These are phyloP conservation scores for Pachyrhizus erosus DNA, from an alignment of 306 rosid species.

Conservation along the genomic window DNA sequence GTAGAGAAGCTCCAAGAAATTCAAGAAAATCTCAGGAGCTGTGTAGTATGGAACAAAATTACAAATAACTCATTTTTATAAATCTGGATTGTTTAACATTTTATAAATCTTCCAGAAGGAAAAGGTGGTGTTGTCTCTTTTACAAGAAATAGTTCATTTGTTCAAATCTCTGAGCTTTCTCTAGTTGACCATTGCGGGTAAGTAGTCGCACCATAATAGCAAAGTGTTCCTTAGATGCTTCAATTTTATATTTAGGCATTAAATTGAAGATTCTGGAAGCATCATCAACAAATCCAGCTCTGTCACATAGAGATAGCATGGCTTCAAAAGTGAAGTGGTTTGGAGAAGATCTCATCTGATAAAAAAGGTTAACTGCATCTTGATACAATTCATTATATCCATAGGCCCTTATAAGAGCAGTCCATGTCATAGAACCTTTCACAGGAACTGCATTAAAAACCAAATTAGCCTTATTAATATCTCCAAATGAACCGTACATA, in stretches of 20 bases:
- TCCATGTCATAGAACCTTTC: conserved; percentile 85
- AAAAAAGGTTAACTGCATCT: conserved; percentile 64
- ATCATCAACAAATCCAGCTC: conserved; percentile 71
- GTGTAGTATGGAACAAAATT: neutral
- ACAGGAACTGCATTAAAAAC: conserved; percentile 61
- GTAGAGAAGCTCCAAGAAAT: neutral
- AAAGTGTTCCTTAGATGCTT: conserved; percentile 62
- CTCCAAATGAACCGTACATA: conserved; percentile 71
- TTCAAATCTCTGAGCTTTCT: conserved; percentile 66
- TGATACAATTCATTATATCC: conserved; percentile 56
- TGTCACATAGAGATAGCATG: conserved; percentile 67
- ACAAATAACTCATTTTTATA: too few species aligned
- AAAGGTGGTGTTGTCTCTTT: conserved; percentile 5
- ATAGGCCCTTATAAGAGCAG: conserved; percentile 75
- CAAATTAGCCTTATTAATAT: conserved; percentile 53
- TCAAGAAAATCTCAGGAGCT: neutral
- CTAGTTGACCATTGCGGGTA: conserved; percentile 57
- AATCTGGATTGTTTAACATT: conserved; percentile 26
- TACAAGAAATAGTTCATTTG: conserved; percentile 57
- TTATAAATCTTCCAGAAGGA: conserved; percentile 31
- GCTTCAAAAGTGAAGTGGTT: conserved; percentile 70
- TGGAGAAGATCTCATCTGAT: conserved; percentile 64
- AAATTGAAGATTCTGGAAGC: conserved; percentile 63
- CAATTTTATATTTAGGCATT: conserved; percentile 63
- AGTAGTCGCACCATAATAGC: conserved; percentile 62